A percentile compares a stretch with the other conserved stretches of the same genome.
Evolutionary conservation across 768 basidiomycete species (phyloP).

Genomic region (Polyporus arcularius): DNA sequence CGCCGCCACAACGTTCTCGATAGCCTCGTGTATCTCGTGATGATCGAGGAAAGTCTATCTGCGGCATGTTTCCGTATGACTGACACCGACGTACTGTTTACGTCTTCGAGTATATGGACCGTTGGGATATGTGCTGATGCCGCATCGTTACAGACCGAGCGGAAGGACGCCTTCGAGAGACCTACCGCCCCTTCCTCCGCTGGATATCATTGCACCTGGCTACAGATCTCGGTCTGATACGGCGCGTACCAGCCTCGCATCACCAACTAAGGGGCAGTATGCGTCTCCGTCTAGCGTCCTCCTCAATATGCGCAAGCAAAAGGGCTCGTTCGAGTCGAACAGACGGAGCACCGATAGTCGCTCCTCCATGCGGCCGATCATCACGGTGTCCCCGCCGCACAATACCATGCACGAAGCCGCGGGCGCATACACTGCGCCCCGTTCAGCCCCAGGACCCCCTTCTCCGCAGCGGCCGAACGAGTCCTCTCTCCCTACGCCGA

Average conservation of each 20-base stretch:
- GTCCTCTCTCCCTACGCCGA: slow-evolving; percentile 10
- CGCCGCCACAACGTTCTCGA: neutral
- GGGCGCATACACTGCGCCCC: slow-evolving; percentile 11
- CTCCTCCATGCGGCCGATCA: slow-evolving; percentile 22
- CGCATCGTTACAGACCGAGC: neutral
- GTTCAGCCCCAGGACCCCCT: slow-evolving; percentile 7
- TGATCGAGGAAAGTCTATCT: neutral
- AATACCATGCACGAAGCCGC: slow-evolving; percentile 4
- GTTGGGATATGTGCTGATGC: neutral
- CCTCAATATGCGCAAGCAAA: slow-evolving; percentile 23
- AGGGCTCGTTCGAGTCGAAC: slow-evolving; percentile 27
- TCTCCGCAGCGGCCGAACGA: slow-evolving; percentile 7
- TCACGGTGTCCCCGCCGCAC: slow-evolving; percentile 30
- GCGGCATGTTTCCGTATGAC: neutral
- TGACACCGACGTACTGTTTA: neutral
- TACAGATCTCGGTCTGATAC: slow-evolving; percentile 33
- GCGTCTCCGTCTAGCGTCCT: neutral
- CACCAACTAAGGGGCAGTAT: slow-evolving; percentile 4
- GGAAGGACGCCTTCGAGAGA: neutral
- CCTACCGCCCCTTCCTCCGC: slow-evolving; percentile 24
- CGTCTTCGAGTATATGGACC: neutral
- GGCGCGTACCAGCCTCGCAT: neutral
- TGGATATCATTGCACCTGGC: slow-evolving; percentile 36
- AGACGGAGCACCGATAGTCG: slow-evolving; percentile 22
- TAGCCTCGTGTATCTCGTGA: neutral